phyloP scores from a whole-genome alignment of 768 basidiomycete genomes.

The Ramaria sp. region DNA sequence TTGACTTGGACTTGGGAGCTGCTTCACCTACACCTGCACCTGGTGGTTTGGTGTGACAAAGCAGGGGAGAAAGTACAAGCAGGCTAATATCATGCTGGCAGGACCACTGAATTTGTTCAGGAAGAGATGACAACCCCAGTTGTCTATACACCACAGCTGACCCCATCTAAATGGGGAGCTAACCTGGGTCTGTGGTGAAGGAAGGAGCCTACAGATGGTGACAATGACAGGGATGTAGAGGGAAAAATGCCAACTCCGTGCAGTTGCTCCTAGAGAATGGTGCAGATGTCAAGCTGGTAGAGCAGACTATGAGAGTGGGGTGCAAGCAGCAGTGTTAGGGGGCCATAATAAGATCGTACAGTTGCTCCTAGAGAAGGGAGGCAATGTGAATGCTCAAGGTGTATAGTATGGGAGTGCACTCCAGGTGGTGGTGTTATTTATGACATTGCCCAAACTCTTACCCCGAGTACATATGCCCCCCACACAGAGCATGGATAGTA shows the following conservation, averaged over 20 bases:
- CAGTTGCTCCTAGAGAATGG: no score
- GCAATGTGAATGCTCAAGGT: no score
- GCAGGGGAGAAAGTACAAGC: background rate
- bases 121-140: slow-evolving; percentile 17
- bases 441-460: no score
- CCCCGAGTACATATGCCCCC: no score
- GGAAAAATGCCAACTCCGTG: background rate
- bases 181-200: background rate
- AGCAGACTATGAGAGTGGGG: no score
- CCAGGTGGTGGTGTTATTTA: no score
- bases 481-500: no score
- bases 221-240: background rate
- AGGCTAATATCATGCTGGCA: slow-evolving; percentile 10
- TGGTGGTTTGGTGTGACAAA: background rate
- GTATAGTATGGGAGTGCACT: no score
- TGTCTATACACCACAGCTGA: slow-evolving; percentile 18
- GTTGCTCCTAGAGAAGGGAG: no score
- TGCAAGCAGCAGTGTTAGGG: no score
- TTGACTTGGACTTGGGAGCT: background rate
- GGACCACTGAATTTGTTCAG: slow-evolving; percentile 18
- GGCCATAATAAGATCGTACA: no score
- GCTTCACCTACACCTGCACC: background rate
- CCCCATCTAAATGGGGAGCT: slow-evolving; percentile 20
- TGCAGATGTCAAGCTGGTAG: no score
- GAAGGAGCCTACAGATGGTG: background rate